phyloP scores from a whole-genome alignment of 2,329 filamentous ascomycete genomes.

The Ophiostoma perfectum region DNA sequence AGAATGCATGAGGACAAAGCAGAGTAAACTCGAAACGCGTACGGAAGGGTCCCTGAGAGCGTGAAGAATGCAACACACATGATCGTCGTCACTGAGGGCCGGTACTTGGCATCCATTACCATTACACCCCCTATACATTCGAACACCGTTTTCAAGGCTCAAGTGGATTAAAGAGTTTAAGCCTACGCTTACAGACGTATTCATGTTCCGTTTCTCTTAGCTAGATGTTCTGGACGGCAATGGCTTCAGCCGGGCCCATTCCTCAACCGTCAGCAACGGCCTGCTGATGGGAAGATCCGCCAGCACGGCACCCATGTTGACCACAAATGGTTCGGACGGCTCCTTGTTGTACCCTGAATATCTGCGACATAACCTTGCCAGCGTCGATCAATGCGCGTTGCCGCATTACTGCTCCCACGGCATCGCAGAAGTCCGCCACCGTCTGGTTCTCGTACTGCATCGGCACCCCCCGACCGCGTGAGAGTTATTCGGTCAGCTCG shows the following conservation, averaged over 20 bases:
- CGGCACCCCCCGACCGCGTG: slow-evolving; percentile 32
- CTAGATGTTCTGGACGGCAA: neutral
- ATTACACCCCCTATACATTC: slow-evolving; percentile 1
- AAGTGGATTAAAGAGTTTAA: neutral
- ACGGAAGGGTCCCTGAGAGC: neutral
- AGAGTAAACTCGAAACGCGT: slow-evolving; percentile 1
- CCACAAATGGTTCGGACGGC: slow-evolving; percentile 36
- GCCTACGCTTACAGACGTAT: neutral
- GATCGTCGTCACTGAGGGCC: neutral
- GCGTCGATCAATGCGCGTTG: neutral
- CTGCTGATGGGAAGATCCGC: slow-evolving; percentile 31
- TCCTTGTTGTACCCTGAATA: slow-evolving; percentile 36
- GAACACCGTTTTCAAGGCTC: neutral
- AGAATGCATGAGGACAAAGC: slow-evolving; percentile 6
- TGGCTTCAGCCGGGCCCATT: slow-evolving; percentile 31
- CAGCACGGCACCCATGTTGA: slow-evolving; percentile 35
- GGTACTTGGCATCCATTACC: too few species aligned
- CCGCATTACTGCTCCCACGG: slow-evolving; percentile 34
- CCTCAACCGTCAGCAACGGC: slow-evolving; percentile 34
- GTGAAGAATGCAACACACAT: neutral
- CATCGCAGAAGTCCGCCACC: slow-evolving; percentile 32
- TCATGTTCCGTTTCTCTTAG: slow-evolving; percentile 6
- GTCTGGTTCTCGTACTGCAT: slow-evolving; percentile 34
- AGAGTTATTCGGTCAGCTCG: slow-evolving; percentile 33
- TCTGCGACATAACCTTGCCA: neutral